These are phyloP conservation scores for Pythium monospermum DNA, from an alignment of 352 stramenopile genomes.

Conservation along the genomic window DNA sequence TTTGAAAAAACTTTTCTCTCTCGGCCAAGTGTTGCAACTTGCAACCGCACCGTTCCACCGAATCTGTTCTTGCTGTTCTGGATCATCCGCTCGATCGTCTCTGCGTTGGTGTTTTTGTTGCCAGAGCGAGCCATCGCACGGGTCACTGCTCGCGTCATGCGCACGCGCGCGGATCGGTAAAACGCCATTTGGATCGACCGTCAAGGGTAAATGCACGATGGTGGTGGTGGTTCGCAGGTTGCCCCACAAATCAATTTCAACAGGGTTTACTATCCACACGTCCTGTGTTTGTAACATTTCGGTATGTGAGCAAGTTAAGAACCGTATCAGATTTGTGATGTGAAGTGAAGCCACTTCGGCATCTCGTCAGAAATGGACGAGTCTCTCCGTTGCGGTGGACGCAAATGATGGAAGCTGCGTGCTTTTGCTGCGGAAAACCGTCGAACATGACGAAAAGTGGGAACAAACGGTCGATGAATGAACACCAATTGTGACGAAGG, in stretches of 20 bases:
- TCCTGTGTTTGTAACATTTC: too few relatives aligned
- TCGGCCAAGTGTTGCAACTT: too few relatives aligned
- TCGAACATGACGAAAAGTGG: too few relatives aligned
- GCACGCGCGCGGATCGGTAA: constrained; percentile 60
- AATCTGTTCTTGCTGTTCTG: constrained; percentile 63
- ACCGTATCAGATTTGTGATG: constrained; percentile 4
- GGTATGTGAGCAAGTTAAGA: too few relatives aligned
- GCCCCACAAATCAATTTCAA: constrained; percentile 1
- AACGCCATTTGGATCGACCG: constrained; percentile 43
- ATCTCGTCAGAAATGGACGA: constrained; percentile 24
- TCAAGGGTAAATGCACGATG: constrained; percentile 13
- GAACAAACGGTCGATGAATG: too few relatives aligned
- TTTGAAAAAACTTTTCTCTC: too few relatives aligned
- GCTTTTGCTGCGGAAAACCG: too few relatives aligned
- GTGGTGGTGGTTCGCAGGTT: constrained; percentile 14
- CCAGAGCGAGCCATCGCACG: constrained; percentile 59
- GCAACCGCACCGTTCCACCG: constrained; percentile 57
- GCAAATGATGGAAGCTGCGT: too few relatives aligned
- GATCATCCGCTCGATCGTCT: constrained; percentile 54
- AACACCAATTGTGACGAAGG: too few relatives aligned
- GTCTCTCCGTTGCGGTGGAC: too few relatives aligned
- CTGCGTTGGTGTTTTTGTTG: constrained; percentile 35
- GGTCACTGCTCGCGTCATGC: constrained; percentile 55
- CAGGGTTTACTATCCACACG: not conserved
- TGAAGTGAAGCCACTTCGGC: constrained; percentile 24